Conservation (phyloP, 371 early-diverging fungal species). For the Capniomyces stellatus region DNA sequence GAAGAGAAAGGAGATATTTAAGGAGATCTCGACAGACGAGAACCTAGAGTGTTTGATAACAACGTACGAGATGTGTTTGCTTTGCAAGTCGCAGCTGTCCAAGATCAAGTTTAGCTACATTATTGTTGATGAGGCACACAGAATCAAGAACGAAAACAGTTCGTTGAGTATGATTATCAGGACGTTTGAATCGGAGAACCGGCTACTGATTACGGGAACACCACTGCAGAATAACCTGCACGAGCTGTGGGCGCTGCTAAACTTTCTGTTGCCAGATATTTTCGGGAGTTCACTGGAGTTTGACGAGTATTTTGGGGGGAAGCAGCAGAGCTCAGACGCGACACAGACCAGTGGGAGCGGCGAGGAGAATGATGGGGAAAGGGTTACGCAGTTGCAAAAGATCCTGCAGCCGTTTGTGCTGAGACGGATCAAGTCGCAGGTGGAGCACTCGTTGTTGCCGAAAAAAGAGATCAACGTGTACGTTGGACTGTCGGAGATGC, state of each 20-base stretch:
- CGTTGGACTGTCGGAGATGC: slow-evolving; percentile 89
- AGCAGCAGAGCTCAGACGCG: not conserved
- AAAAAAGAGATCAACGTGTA: slow-evolving; percentile 96
- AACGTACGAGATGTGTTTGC: slow-evolving; percentile 92
- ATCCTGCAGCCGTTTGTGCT: slow-evolving; percentile 89
- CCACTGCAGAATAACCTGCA: slow-evolving; percentile 98
- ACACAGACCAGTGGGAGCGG: slow-evolving; percentile 11
- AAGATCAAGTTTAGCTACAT: slow-evolving; percentile 86
- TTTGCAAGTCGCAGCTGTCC: slow-evolving; percentile 68
- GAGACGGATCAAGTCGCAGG: slow-evolving; percentile 95
- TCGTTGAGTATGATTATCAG: slow-evolving; percentile 84
- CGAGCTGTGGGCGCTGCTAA: slow-evolving; percentile 97
- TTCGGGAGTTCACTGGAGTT: slow-evolving; percentile 87
- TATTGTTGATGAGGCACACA: slow-evolving; percentile 98
- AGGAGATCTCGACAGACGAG: slow-evolving; percentile 7
- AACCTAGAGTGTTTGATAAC: slow-evolving; percentile 60
- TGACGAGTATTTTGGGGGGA: slow-evolving; percentile 66
- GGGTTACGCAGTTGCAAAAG: slow-evolving; percentile 82
- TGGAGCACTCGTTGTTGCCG: slow-evolving; percentile 88
- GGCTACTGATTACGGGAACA: slow-evolving; percentile 96
- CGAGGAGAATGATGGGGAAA: slow-evolving; percentile 24
- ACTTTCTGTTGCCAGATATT: slow-evolving; percentile 93
- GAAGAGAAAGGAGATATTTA: slow-evolving; percentile 42
- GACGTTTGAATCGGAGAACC: slow-evolving; percentile 65
- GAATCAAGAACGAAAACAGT: slow-evolving; percentile 98